These are phyloP conservation scores for Helminthosporium solani DNA, from an alignment of 2,329 filamentous ascomycete species.

Conservation along the genomic window DNA sequence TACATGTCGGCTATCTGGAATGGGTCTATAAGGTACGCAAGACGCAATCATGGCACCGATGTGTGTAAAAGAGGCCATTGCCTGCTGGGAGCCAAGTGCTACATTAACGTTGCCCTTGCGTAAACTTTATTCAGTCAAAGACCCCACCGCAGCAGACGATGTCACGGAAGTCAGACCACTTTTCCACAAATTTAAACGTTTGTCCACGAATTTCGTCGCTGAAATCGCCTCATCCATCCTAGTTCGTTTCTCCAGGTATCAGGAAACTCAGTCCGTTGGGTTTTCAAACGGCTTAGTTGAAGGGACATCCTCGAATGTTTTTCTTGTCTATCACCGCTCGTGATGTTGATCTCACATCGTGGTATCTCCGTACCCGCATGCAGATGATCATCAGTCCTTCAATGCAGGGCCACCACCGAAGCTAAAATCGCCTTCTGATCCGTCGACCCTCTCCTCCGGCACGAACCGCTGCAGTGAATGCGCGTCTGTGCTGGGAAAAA, in stretches of 20 bases:
- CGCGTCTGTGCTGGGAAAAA: not conserved
- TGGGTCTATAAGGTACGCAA: not conserved
- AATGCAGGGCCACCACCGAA: no score
- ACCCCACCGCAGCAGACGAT: not conserved
- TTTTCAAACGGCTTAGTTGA: not conserved
- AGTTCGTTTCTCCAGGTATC: not conserved
- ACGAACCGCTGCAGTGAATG: slow-evolving; percentile 1
- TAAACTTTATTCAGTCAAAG: not conserved
- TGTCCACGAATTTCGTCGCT: not conserved
- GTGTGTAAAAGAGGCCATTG: no score
- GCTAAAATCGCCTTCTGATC: not conserved
- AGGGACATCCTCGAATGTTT: not conserved
- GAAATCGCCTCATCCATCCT: not conserved
- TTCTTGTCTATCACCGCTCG: not conserved
- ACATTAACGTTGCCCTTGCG: not conserved
- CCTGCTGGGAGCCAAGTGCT: not conserved
- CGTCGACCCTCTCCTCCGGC: not conserved
- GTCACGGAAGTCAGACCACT: not conserved
- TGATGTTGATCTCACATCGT: not conserved
- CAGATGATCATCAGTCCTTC: no score
- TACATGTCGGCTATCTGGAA: slow-evolving; percentile 5
- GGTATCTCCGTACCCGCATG: no score
- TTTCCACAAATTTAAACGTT: not conserved
- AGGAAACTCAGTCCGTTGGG: not conserved
- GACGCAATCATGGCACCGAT: not conserved